Percentiles rank a stretch among this genome's conserved stretches.
Conservation (phyloP, 2,329 filamentous ascomycete species). For the Ophiostoma tasmaniense region DNA sequence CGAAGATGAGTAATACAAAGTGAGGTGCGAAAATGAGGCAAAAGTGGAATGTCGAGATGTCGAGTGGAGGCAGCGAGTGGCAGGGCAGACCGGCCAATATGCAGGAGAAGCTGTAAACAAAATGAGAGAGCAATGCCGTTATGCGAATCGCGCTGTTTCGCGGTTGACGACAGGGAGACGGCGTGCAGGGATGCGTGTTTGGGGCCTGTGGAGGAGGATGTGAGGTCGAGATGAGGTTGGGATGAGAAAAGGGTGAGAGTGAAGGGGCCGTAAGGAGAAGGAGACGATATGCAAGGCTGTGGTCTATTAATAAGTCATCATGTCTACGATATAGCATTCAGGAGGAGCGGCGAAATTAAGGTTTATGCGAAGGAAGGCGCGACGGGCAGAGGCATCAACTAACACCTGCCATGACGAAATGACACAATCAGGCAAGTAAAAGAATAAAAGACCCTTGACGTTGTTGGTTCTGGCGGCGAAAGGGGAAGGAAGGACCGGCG, state of each 20-base stretch:
- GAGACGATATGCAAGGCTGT: not conserved
- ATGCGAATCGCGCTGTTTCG: not conserved
- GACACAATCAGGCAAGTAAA: not conserved
- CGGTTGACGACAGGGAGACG: not conserved
- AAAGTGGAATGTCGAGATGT: conserved; percentile 11
- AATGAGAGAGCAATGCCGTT: not conserved
- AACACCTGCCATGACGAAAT: not conserved
- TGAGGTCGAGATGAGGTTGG: not conserved
- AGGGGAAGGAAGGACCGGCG: not conserved
- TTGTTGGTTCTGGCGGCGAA: not conserved
- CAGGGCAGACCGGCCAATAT: not conserved
- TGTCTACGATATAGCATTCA: not conserved
- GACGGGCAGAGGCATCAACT: not conserved
- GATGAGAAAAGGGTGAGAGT: not conserved
- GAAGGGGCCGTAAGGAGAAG: not conserved
- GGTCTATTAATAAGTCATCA: not conserved
- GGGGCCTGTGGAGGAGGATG: not conserved
- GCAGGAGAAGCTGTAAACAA: not conserved
- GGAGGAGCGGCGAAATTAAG: not conserved
- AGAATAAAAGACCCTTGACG: not conserved
- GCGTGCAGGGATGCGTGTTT: not conserved
- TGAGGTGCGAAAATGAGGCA: not conserved
- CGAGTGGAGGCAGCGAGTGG: not conserved
- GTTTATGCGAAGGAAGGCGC: not conserved
- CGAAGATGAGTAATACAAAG: not conserved